Evolutionary conservation across 192 early-diverging fungal genomes (phyloP), one percentile per base, ranked within the genome.

Genomic region (Coemansia sp.): DNA sequence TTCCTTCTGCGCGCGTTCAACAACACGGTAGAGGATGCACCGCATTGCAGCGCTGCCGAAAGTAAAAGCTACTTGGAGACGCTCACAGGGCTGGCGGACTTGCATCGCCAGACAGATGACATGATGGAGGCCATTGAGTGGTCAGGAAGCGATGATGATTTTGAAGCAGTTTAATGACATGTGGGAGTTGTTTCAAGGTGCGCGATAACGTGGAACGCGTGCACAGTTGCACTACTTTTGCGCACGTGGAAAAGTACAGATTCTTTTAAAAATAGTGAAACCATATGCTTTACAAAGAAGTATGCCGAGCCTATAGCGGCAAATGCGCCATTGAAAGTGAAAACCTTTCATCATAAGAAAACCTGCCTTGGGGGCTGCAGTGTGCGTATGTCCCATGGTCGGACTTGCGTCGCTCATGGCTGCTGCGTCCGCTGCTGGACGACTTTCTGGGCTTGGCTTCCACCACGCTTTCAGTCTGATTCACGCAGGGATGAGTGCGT

Each of bases 81-180:
- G 12, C 53, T 98, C 32, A 90, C 91, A 0, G 96, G 96, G 2
- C 77, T 98, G 50, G 80, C 81, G 3, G 64, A 85, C 44, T 64
- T 98, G 66, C 86, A 96, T 50, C 66, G 81, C 49, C 86, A 93
- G 58, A 89, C 88, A 28, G 93, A 94, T 20, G 79, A 64, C 30
- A 72, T 83, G 7, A n/a, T 88, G 8, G 81, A 64, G 3, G 84
- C 86, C 56, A 82, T 88, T 64, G 90, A 90, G 53, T 91, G 89
- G 91, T 84, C 83, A 17, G 84, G 81, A 18, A 85, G 87, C 31
- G 66, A 63, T 15, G 69, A 53, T 32, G 65, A 60, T 34, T 73
- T 79, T 54, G 66, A 62, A 40, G 51, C 53, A 0, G 15, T 79
- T 15, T 72, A 68, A 31, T 12, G 21, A 46, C 11, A 26, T 26